Evolutionary conservation across 2,329 filamentous ascomycete genomes (phyloP), one percentile per base, ranked within the genome.

Genomic region (Microdochium bolleyi): DNA sequence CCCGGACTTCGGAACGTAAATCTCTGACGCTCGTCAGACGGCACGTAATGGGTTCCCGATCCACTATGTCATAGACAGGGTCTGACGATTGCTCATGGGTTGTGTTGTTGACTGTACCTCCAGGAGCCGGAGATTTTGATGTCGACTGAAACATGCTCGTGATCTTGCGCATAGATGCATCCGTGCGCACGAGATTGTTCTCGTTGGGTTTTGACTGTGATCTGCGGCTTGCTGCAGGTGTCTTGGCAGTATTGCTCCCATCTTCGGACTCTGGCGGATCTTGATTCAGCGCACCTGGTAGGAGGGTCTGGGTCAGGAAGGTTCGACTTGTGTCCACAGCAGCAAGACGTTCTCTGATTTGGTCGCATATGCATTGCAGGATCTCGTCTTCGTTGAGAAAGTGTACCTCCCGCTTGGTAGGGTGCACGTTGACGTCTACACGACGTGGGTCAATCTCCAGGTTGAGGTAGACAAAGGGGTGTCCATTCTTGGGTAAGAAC

Each of bases 331-430:
- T 92, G 67, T 99, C 94, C 7, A 97, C 92, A 50, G 87, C 85
- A 11, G 90, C 87, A 3, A 99, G 78, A 59, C 87, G 87, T 9
- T 82, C 77, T 51, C 88, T 82, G 22, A 99, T 87, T 51, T 88
- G 82, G 55, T 85, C 82, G 70, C 92, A 96, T 3, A 99, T 84
- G 14, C 82, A 80, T 57, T 94, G 88, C 49, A 94, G 87, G 48
- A 99, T 95, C 61, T 99, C 94, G 57, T 99, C 94, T 66, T 99
- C 94, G 56, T 97, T 96, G 22, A 99, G 77, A 61, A 99, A 97
- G 63, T 97, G 94, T 21, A 99, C 94, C 65, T 99, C 92, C 50
- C 90, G 80, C 68, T 99, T 99, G 0, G 94, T 99, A 0, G 94
- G 94, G 67, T 99, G 94, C 1, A 99, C 88, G 61, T 99, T 99